Evolutionary conservation across 192 early-diverging fungal genomes (phyloP).

Genomic region (Podila horticola): DNA sequence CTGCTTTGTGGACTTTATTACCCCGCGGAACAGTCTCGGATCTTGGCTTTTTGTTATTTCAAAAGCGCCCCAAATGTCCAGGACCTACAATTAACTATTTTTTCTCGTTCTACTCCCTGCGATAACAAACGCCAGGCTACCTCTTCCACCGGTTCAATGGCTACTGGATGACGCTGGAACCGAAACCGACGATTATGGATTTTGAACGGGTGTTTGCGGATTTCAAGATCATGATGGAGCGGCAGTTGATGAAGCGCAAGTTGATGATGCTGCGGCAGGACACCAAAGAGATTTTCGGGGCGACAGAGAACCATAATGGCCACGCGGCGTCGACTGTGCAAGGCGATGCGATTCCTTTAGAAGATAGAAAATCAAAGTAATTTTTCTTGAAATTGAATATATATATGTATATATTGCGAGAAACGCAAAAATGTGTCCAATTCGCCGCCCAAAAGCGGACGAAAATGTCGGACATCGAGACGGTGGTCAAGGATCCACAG

Average conservation of each 20-base stretch:
- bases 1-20: not conserved
- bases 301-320: not conserved
- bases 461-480: too few relatives aligned
- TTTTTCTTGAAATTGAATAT: too few relatives aligned
- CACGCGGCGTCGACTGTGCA: not conserved
- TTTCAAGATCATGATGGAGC: constrained; percentile 65
- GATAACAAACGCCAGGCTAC: constrained; percentile 57
- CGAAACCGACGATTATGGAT: constrained; percentile 74
- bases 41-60: not conserved
- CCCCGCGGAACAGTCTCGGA: too few relatives aligned
- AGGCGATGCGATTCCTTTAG: not conserved
- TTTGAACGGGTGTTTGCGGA: constrained; percentile 72
- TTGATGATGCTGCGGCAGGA: constrained; percentile 44
- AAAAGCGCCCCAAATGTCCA: not conserved
- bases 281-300: constrained; percentile 25
- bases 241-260: constrained; percentile 55
- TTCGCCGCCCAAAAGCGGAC: too few relatives aligned
- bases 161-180: constrained; percentile 67
- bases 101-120: not conserved
- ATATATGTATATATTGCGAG: too few relatives aligned
- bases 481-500: too few relatives aligned
- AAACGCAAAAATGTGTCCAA: too few relatives aligned
- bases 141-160: constrained; percentile 73
- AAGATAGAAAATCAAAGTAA: constrained; percentile 1
- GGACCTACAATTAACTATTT: not conserved